These are phyloP conservation scores for Scedosporium minutisporum DNA, from an alignment of 2,329 filamentous ascomycete genomes.

Conservation along the genomic window DNA sequence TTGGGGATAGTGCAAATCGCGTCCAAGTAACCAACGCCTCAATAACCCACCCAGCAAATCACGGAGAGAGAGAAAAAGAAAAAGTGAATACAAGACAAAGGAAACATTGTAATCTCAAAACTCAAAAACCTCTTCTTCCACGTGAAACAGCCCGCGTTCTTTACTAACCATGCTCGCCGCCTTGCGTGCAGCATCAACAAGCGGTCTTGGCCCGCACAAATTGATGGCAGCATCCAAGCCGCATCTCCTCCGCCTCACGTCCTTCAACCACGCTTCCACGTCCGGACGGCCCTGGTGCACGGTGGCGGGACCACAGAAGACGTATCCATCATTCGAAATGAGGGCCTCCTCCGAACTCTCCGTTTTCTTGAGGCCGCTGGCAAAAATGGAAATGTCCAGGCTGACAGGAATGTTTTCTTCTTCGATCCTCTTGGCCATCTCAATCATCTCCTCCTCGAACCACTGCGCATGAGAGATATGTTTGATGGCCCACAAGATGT, in stretches of 20 bases:
- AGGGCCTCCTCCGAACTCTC: conserved; percentile 4
- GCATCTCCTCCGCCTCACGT: neutral
- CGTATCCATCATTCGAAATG: neutral
- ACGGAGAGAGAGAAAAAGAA: neutral
- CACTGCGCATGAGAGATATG: conserved; percentile 9
- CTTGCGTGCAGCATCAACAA: conserved; percentile 8
- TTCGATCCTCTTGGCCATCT: neutral
- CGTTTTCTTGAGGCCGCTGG: neutral
- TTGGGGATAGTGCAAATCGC: neutral
- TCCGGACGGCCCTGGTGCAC: conserved; percentile 9
- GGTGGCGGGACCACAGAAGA: neutral
- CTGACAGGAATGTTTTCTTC: neutral
- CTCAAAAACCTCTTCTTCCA: conserved; percentile 14
- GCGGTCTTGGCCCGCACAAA: conserved; percentile 9
- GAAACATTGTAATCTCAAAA: neutral
- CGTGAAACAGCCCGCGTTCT: conserved; percentile 7
- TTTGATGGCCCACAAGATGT: conserved; percentile 13
- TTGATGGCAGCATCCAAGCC: conserved; percentile 10
- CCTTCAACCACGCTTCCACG: conserved; percentile 7
- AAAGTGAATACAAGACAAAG: neutral
- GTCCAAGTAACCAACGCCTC: neutral
- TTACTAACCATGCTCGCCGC: conserved; percentile 9
- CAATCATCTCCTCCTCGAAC: conserved; percentile 11
- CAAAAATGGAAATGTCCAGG: conserved; percentile 10
- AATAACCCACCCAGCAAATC: neutral